phyloP scores from a whole-genome alignment of 164 flowering plant species.

The Cinnamomum micranthum region DNA sequence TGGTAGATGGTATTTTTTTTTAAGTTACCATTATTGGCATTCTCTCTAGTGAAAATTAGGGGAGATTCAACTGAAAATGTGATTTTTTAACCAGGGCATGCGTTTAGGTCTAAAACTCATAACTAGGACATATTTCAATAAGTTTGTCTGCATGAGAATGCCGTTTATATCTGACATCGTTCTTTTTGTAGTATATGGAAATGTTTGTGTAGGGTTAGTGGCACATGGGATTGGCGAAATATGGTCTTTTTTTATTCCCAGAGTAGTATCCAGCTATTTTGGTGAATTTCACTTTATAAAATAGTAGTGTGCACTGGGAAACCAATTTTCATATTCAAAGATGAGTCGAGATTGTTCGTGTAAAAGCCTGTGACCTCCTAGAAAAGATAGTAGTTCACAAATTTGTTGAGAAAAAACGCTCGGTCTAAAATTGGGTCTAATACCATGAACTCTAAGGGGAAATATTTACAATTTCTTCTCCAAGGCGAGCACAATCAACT shows the following conservation, averaged over 20 bases:
- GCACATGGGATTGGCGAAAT: no score
- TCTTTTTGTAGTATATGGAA: no score
- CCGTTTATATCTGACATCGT: no score
- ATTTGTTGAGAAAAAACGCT: not conserved
- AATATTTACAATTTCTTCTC: no score
- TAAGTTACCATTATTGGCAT: not conserved
- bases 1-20: conserved; percentile 59
- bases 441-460: not conserved
- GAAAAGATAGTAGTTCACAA: conserved; percentile 7
- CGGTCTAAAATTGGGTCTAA: not conserved
- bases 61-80: not conserved
- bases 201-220: no score
- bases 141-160: no score
- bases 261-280: no score
- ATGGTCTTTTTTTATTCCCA: no score
- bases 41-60: not conserved
- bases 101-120: not conserved
- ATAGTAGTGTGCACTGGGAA: no score
- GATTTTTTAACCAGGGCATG: not conserved
- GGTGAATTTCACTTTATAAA: no score
- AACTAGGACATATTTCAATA: no score
- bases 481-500: no score
- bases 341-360: conserved; percentile 88
- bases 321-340: conserved; percentile 92
- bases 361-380: conserved; percentile 97